Percentiles rank a stretch among this genome's conserved stretches.
phyloP scores from a whole-genome alignment of 768 basidiomycete species.

The Hericium erinaceus region DNA sequence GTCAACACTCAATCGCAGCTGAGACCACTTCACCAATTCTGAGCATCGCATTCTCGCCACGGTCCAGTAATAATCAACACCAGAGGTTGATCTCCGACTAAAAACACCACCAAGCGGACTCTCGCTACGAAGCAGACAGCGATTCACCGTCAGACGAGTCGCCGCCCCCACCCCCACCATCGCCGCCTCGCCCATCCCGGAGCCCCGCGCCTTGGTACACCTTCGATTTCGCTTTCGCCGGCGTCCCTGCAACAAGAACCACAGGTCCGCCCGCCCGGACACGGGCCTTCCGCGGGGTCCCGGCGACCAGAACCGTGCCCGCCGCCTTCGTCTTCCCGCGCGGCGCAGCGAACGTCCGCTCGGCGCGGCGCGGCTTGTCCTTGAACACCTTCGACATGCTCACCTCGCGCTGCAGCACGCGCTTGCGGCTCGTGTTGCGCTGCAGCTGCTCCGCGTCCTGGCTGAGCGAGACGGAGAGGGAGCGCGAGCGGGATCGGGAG shows the following conservation, averaged over 20 bases:
- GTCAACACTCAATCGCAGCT: too few species aligned
- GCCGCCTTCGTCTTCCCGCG: neutral
- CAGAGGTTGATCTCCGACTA: too few species aligned
- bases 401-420: slow-evolving; percentile 56
- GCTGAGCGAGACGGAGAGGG: slow-evolving; percentile 58
- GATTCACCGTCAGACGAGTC: neutral
- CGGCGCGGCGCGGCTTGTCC: slow-evolving; percentile 22
- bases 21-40: too few species aligned
- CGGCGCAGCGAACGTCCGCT: neutral
- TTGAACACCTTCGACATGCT: slow-evolving; percentile 67
- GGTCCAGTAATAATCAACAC: too few species aligned
- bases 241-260: slow-evolving; percentile 8
- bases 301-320: slow-evolving; percentile 17
- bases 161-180: neutral
- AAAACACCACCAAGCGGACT: too few species aligned
- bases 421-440: slow-evolving; percentile 33
- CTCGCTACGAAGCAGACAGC: too few species aligned
- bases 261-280: neutral
- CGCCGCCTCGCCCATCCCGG: neutral
- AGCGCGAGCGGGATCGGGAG: slow-evolving; percentile 22
- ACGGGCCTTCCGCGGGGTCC: slow-evolving; percentile 15
- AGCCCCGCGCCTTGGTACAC: neutral
- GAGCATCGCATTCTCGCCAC: too few species aligned
- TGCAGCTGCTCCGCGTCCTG: slow-evolving; percentile 42
- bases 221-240: neutral